Conservation (phyloP, 371 early-diverging fungal genomes). For the Cladochytrium tenue region DNA sequence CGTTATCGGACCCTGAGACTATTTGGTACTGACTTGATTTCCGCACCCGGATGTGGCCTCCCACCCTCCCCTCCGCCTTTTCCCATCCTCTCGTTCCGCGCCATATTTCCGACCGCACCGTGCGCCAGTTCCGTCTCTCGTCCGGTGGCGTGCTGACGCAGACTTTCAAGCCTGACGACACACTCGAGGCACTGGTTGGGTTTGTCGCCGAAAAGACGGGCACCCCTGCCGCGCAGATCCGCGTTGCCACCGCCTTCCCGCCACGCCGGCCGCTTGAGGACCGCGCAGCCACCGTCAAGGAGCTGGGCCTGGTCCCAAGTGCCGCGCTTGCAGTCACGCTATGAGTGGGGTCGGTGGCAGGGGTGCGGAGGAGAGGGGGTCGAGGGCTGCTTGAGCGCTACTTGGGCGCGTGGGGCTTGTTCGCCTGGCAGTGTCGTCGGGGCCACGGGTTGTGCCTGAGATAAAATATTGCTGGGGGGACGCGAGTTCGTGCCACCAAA, state of each 20-base stretch:
- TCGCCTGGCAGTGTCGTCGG: too few species aligned
- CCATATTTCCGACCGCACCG: too few species aligned
- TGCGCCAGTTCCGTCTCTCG: slow-evolving; percentile 62
- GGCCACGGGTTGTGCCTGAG: too few species aligned
- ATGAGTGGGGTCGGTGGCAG: neutral
- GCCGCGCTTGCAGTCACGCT: slow-evolving; percentile 37
- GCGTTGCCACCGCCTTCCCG: slow-evolving; percentile 76
- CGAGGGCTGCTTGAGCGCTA: too few species aligned
- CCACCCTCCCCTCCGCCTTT: too few species aligned
- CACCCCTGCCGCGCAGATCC: slow-evolving; percentile 48
- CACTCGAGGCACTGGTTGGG: slow-evolving; percentile 64
- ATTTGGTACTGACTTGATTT: too few species aligned
- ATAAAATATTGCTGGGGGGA: too few species aligned
- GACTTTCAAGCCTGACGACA: slow-evolving; percentile 71
- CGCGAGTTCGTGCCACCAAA: too few species aligned
- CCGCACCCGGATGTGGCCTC: too few species aligned
- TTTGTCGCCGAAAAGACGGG: slow-evolving; percentile 57
- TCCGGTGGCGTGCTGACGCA: slow-evolving; percentile 62
- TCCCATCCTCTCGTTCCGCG: too few species aligned
- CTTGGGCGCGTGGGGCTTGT: neutral
- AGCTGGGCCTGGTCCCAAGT: slow-evolving; percentile 42
- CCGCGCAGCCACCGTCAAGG: slow-evolving; percentile 39
- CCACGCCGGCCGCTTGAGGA: slow-evolving; percentile 50
- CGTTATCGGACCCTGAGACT: too few species aligned
- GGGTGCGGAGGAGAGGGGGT: neutral